Base-by-base conservation (phyloP, 495 filamentous ascomycete genomes). In the Bombardia bombarda region DNA sequence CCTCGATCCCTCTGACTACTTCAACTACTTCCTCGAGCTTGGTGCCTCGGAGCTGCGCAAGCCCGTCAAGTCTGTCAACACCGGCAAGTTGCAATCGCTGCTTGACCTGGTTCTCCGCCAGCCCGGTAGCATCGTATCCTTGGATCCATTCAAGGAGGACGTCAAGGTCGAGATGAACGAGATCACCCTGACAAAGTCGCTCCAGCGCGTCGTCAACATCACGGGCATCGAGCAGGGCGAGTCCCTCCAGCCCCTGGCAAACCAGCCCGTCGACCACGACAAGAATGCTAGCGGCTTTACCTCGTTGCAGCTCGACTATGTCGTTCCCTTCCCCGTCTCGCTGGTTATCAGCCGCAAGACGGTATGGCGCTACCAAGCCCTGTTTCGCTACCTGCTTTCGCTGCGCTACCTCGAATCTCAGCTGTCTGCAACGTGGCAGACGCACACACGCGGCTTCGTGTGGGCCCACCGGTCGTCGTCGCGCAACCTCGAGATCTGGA, bases 121-220 rank as follows among this genome's bases (percentile, higher is more conserved):
- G 54, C 89, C 92, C 2, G 92, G 93, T 9, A 95, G 84, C 56
- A 83, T 98, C 37, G 90, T 92, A 13, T 88, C 88, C 2, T 78
- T 90, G 40, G 92, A 97, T 61, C 88, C 90, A 0, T 98, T 90
- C 71, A 97, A 96, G 58, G 92, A 98, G 61, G 89, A 97, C 55
- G 87, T 98, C 49, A 95, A 93, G 59, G 85, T 98, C 7, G 80
- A 85, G 48, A 95, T 97, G 87, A 96, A 95, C 62, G 88, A 95
- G 51, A 78, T 90, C 40, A 83, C 85, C 14, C 77, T 98, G 21
- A 92, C 86, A 5, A 90, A 90, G 52, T 90, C 87, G 73, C 70
- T 98, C 38, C 95, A 95, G 79, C 80, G 89, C 17, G 88, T 98
- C 22, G 90, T 98, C 43, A 96, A 84, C 55, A 92, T 96, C 45